Percentiles rank a stretch among this genome's conserved stretches.
These are phyloP conservation scores for Lathyrus oleraceus DNA, from an alignment of 306 rosid species.

Conservation along the genomic window DNA sequence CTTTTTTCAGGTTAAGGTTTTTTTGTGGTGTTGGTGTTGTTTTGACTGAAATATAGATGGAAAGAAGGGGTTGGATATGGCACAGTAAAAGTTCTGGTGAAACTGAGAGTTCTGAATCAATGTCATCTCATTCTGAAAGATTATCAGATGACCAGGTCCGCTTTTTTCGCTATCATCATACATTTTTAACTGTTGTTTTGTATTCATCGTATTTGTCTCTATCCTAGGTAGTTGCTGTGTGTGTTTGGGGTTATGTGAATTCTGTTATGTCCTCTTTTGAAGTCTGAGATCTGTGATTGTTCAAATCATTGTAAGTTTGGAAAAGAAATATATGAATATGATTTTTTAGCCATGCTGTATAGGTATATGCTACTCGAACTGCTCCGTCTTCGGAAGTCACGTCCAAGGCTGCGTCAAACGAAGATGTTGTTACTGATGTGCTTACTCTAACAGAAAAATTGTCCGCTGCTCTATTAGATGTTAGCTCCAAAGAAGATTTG, in stretches of 20 bases:
- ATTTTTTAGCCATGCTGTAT: slow-evolving; percentile 23
- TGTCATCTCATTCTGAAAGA: slow-evolving; percentile 70
- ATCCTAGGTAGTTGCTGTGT: background rate
- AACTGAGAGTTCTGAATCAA: slow-evolving; percentile 70
- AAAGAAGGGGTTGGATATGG: slow-evolving; percentile 75
- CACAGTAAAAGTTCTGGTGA: slow-evolving; percentile 66
- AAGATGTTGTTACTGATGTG: slow-evolving; percentile 43
- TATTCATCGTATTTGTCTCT: background rate
- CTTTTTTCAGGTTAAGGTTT: background rate
- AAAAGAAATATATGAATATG: slow-evolving; percentile 9
- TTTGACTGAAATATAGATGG: slow-evolving; percentile 47
- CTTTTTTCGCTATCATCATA: background rate
- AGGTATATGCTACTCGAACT: slow-evolving; percentile 59
- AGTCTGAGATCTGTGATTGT: slow-evolving; percentile 20
- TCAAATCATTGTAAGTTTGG: slow-evolving; percentile 24
- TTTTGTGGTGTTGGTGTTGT: slow-evolving; percentile 17
- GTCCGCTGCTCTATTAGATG: slow-evolving; percentile 59
- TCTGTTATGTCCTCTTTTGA: background rate
- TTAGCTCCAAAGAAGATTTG: slow-evolving; percentile 70
- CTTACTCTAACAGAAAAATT: slow-evolving; percentile 56
- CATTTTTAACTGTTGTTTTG: slow-evolving; percentile 29
- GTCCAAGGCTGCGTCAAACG: slow-evolving; percentile 47
- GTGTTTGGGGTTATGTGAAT: background rate
- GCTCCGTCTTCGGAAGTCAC: slow-evolving; percentile 56
- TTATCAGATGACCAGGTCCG: slow-evolving; percentile 60